These are phyloP conservation scores for Tetradesmus obliquus DNA, from an alignment of 139 green algal species.

Conservation along the genomic window DNA sequence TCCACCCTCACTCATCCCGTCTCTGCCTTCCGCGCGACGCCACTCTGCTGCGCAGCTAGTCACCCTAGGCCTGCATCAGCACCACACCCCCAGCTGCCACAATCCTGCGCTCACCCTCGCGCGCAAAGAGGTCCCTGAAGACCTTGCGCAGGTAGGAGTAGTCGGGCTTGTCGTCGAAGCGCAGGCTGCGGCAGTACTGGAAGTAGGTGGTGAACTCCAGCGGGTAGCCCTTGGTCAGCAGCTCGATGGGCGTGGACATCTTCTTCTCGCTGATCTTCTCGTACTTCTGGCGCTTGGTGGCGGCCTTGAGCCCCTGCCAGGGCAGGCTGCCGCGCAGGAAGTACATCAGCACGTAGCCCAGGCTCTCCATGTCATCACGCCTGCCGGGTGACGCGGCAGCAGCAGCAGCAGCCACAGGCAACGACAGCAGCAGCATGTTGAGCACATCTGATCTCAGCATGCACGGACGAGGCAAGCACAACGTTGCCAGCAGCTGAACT, in stretches of 20 bases:
- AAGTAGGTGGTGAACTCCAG: conserved; percentile 97
- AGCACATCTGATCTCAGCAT: not conserved
- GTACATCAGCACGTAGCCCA: conserved; percentile 95
- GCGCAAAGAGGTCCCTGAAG: conserved; percentile 98
- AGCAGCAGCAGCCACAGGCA: not conserved
- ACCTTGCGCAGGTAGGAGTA: conserved; percentile 99
- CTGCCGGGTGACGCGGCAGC: conserved; percentile 39
- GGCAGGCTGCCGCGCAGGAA: conserved; percentile 97
- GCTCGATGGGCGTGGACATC: conserved; percentile 98
- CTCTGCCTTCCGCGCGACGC: too few relatives aligned
- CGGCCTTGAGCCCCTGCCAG: conserved; percentile 98
- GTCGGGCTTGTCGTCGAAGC: conserved; percentile 99
- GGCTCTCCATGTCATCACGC: conserved; percentile 94
- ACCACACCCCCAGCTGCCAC: not conserved
- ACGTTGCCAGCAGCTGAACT: too few relatives aligned
- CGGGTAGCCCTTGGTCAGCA: conserved; percentile 98
- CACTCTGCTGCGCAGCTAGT: not conserved
- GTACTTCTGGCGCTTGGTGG: conserved; percentile 99
- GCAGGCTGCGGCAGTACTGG: conserved; percentile 93
- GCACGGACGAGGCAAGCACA: too few relatives aligned
- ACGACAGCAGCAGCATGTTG: not conserved
- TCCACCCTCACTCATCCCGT: too few relatives aligned
- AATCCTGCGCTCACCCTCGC: conserved; percentile 77
- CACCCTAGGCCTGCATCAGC: not conserved
- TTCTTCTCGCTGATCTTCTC: conserved; percentile 99